phyloP scores from a whole-genome alignment of 2,329 filamentous ascomycete genomes.

The Blumeriella jaapii region DNA sequence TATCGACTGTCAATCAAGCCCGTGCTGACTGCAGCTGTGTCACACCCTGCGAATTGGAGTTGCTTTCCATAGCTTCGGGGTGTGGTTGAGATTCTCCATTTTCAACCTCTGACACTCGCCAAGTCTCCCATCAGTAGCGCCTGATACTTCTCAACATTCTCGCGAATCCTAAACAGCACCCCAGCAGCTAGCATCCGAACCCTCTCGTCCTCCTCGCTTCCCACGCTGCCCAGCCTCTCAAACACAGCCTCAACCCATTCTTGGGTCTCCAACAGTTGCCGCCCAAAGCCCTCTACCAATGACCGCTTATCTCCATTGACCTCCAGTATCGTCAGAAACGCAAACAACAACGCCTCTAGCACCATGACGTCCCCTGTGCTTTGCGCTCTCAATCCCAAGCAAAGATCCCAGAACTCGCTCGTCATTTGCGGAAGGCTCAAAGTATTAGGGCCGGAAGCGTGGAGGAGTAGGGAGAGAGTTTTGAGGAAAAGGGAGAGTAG shows the following conservation, averaged over 20 bases:
- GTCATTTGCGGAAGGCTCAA: slow-evolving; percentile 70
- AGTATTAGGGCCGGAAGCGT: slow-evolving; percentile 72
- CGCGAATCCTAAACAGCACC: slow-evolving; percentile 64
- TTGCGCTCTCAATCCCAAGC: slow-evolving; percentile 56
- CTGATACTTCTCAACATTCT: slow-evolving; percentile 75
- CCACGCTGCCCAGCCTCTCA: slow-evolving; percentile 32
- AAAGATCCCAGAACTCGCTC: slow-evolving; percentile 70
- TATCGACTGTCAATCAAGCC: too few relatives aligned
- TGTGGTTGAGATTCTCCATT: not conserved
- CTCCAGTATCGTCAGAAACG: slow-evolving; percentile 69
- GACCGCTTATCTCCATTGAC: slow-evolving; percentile 64
- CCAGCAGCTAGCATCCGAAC: slow-evolving; percentile 70
- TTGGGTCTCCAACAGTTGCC: slow-evolving; percentile 72
- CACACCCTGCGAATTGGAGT: not conserved
- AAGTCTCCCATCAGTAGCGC: slow-evolving; percentile 62
- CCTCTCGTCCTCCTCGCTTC: slow-evolving; percentile 59
- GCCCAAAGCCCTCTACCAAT: slow-evolving; percentile 62
- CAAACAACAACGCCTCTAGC: slow-evolving; percentile 64
- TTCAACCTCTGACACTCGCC: slow-evolving; percentile 29
- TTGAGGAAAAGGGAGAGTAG: slow-evolving; percentile 73
- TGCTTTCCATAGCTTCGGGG: too few relatives aligned
- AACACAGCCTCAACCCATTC: slow-evolving; percentile 79
- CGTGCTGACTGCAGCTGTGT: not conserved
- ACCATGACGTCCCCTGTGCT: slow-evolving; percentile 52
- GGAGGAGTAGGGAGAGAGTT: slow-evolving; percentile 71